A percentile compares a stretch with the other conserved stretches of the same genome.
Evolutionary conservation across 805 yeast species (phyloP).

Genomic region (Kluyveromyces siamensis): DNA sequence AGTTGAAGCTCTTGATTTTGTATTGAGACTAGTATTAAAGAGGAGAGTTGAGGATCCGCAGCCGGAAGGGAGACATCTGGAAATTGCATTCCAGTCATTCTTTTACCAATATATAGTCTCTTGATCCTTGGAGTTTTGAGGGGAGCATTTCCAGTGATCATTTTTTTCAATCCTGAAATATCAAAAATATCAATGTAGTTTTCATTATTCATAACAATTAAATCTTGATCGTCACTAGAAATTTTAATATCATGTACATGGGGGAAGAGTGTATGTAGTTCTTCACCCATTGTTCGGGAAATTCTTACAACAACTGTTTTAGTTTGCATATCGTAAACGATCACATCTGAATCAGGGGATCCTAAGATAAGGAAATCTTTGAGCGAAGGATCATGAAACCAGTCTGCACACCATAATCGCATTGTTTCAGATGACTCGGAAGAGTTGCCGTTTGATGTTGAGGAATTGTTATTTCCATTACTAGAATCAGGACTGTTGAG

Average conservation of each 20-base stretch:
- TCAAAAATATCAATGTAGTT: constrained; percentile 54
- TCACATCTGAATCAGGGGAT: constrained; percentile 62
- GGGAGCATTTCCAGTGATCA: constrained; percentile 8
- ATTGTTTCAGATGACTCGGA: constrained; percentile 8
- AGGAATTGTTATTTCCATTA: constrained; percentile 12
- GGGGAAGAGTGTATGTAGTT: constrained; percentile 27
- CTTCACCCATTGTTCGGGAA: constrained; percentile 18
- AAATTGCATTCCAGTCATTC: constrained; percentile 55
- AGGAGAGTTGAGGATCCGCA: constrained; percentile 4
- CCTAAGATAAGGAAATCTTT: constrained; percentile 52
- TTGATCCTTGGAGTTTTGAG: constrained; percentile 29
- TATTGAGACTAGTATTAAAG: constrained; percentile 49
- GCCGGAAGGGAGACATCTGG: constrained; percentile 25
- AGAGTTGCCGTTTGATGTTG: constrained; percentile 7
- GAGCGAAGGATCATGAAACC: constrained; percentile 44
- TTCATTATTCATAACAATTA: constrained; percentile 60
- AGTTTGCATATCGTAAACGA: constrained; percentile 34
- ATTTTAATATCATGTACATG: constrained; percentile 64
- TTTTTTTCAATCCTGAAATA: constrained; percentile 20
- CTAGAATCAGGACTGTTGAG: constrained; percentile 18
- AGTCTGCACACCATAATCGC: constrained; percentile 54
- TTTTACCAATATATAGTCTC: constrained; percentile 43
- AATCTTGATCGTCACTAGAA: constrained; percentile 49
- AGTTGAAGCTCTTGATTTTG: constrained; percentile 71
- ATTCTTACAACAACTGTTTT: constrained; percentile 19